Evolutionary conservation across 2,329 filamentous ascomycete genomes (phyloP).

Genomic region (Septoria petroselini): DNA sequence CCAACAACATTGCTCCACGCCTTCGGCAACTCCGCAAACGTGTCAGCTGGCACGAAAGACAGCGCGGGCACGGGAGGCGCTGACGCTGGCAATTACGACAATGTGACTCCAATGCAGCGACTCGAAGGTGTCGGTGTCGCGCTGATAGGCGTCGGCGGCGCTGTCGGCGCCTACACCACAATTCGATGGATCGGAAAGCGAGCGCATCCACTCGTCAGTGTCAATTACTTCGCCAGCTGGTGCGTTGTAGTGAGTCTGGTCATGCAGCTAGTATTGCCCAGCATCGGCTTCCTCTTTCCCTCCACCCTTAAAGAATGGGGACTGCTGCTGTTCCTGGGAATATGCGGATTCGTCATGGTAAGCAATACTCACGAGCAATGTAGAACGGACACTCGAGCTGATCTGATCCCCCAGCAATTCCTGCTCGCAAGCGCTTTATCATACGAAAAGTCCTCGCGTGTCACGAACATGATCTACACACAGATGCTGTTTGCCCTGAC

Average conservation of each 20-base stretch:
- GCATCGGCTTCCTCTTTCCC: conserved; percentile 57
- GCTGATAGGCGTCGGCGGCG: conserved; percentile 73
- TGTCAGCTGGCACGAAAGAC: conserved; percentile 38
- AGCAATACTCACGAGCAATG: conserved; percentile 14
- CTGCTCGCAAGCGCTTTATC: conserved; percentile 74
- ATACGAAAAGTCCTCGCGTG: conserved; percentile 62
- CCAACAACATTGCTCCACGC: conserved; percentile 58
- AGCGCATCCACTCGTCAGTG: conserved; percentile 76
- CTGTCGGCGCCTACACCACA: conserved; percentile 68
- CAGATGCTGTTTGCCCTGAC: conserved; percentile 67
- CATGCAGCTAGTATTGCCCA: conserved; percentile 57
- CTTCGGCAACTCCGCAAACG: conserved; percentile 31
- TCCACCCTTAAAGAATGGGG: conserved; percentile 58
- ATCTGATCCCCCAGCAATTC: conserved; percentile 58
- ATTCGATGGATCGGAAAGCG: conserved; percentile 77
- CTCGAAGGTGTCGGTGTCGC: conserved; percentile 68
- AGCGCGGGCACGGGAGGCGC: conserved; percentile 26
- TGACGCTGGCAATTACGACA: conserved; percentile 41
- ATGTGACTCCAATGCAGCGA: conserved; percentile 61
- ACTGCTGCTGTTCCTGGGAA: conserved; percentile 64
- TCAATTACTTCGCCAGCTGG: conserved; percentile 76
- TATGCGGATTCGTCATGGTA: conserved; percentile 72
- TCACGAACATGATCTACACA: conserved; percentile 66
- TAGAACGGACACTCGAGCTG: background rate
- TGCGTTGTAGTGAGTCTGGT: conserved; percentile 65